Evolutionary conservation across 148 eudicot species (phyloP).

Genomic region (Salicornia ramosissima): DNA sequence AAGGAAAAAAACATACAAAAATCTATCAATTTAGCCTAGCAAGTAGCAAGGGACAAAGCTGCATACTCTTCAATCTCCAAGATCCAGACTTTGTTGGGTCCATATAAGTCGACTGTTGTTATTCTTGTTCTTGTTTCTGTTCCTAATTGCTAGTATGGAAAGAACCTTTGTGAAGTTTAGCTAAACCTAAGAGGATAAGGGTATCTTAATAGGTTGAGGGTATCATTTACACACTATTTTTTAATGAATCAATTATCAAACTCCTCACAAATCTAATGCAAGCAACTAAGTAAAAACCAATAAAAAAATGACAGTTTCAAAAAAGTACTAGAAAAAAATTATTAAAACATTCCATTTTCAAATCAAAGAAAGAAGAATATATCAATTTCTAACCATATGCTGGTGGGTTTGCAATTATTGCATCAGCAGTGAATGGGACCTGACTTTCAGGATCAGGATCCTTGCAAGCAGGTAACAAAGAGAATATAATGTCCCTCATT

Average conservation of each 20-base stretch:
- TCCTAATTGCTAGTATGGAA: neutral
- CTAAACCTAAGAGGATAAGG: neutral
- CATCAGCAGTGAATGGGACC: constrained; percentile 58
- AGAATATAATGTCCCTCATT: constrained; percentile 62
- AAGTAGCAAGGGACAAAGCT: neutral
- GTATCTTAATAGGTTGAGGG: neutral
- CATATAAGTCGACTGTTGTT: no score
- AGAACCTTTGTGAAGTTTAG: neutral
- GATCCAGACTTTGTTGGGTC: no score
- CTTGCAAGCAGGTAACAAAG: constrained; percentile 69
- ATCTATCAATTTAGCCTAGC: neutral
- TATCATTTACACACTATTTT: neutral
- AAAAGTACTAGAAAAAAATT: no score
- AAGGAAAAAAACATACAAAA: no score
- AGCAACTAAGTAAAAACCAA: neutral
- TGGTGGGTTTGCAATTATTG: constrained; percentile 89
- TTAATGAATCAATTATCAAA: neutral
- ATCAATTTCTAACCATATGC: constrained; percentile 60
- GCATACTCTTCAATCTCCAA: neutral
- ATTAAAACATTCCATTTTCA: neutral
- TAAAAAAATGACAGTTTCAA: neutral
- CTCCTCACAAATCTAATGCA: neutral
- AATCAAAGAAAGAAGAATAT: constrained; percentile 6
- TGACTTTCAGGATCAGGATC: constrained; percentile 49
- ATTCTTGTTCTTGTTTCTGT: neutral